Evolutionary conservation across 192 early-diverging fungal species (phyloP), one percentile per base, ranked within the genome.

Genomic region (Coemansia sp.): DNA sequence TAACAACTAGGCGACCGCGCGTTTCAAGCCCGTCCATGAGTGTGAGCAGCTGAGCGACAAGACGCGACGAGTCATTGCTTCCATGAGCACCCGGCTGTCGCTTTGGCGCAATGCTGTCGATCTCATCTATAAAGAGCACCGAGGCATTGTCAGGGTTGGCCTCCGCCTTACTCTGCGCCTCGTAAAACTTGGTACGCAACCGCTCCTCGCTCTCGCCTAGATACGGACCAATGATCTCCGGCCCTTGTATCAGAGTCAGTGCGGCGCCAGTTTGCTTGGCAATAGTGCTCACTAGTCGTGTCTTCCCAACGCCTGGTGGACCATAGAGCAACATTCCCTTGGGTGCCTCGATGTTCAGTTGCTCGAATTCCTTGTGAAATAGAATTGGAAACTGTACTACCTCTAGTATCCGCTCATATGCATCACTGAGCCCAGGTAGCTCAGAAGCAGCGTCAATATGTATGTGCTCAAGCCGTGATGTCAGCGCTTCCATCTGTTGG

Each of bases 1-100:
- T 94, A 49, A 99, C 73, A 65, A 98, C 96, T 21, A 96, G 90
- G 53, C 96, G 87, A n/a, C 96, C 96, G n/a, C 97, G 86, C 51
- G 89, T 85, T 66, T 97, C 90, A 54, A 98, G 92, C 44, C 97
- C 97, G 57, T 99, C 97, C 97, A 99, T 99, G 73, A 98, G 94
- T 66, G 97, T 99, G 62, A 99, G 74, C 32, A 99, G 83, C 82
- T 98, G 94, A 85, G 97, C 97, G 18, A 99, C 84, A 19, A 96
- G 92, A 48, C 96, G 85, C 67, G 95, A 93, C 69, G 94, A 92
- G 60, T 90, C 86, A 85, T 96, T 54, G 25, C 48, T 26, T 6
- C 41, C 30, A 18, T 38, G 49, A 6, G 52, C 41, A 41, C 64
- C 56, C 7, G 56, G 50, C 22, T 67, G 60, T 4, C 80, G 59